A percentile compares a stretch with the other conserved stretches of the same genome.
phyloP scores from a whole-genome alignment of 2,329 filamentous ascomycete genomes.

The Aureobasidium melanogenum region DNA sequence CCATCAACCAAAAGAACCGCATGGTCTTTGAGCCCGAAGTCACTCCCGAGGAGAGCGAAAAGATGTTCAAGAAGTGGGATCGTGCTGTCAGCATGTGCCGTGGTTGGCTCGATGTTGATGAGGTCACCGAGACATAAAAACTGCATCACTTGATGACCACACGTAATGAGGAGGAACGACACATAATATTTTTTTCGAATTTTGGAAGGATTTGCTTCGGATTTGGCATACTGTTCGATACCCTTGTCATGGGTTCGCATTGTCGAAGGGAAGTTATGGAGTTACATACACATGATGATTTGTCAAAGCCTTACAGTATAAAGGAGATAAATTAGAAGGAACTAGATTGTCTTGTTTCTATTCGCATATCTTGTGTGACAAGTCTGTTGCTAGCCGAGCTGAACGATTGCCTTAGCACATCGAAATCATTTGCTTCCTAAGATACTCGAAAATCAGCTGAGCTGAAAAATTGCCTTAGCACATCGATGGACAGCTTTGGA shows the following conservation, averaged over 20 bases:
- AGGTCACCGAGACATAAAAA: slow-evolving; percentile 12
- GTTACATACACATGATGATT: slow-evolving; percentile 3
- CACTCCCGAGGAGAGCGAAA: slow-evolving; percentile 16
- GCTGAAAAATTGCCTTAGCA: no score
- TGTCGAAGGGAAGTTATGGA: not conserved
- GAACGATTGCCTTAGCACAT: not conserved
- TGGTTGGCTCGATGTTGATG: slow-evolving; percentile 19
- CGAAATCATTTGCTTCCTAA: not conserved
- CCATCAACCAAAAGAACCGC: slow-evolving; percentile 20
- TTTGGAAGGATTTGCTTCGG: not conserved
- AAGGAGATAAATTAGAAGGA: not conserved
- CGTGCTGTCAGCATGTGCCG: slow-evolving; percentile 21
- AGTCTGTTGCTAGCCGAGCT: not conserved
- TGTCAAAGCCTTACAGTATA: not conserved
- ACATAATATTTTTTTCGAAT: slow-evolving; percentile 1
- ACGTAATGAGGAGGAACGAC: not conserved
- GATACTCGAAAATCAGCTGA: not conserved
- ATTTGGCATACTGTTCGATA: slow-evolving; percentile 10
- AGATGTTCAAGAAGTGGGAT: slow-evolving; percentile 21
- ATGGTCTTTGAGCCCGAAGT: slow-evolving; percentile 19
- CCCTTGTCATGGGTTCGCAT: slow-evolving; percentile 4
- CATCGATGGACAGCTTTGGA: no score
- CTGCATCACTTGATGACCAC: not conserved
- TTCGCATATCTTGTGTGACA: not conserved
- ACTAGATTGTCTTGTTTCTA: not conserved